Conservation (phyloP, 352 stramenopile species). For the Lagenidium giganteum region DNA sequence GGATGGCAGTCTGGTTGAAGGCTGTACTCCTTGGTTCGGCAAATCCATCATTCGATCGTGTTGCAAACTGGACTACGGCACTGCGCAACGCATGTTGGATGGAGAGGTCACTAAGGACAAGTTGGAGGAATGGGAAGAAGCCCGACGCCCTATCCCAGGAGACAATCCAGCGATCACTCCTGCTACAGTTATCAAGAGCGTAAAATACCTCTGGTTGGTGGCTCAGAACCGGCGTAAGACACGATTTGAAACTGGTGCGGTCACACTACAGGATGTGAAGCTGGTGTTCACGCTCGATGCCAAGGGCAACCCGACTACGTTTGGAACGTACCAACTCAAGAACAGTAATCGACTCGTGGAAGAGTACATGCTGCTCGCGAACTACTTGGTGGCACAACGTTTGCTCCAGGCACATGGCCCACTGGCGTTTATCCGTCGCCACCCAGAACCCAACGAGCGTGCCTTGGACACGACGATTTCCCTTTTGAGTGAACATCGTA, state of each 20-base stretch:
- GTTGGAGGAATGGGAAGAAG: conserved; percentile 66
- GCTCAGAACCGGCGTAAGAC: conserved; percentile 65
- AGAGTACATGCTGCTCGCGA: conserved; percentile 99
- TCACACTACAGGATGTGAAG: conserved; percentile 92
- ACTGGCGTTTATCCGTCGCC: conserved; percentile 88
- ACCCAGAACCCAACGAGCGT: conserved; percentile 66
- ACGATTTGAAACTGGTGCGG: conserved; percentile 89
- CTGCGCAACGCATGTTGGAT: conserved; percentile 96
- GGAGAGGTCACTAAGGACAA: conserved; percentile 65
- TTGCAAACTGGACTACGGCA: conserved; percentile 95
- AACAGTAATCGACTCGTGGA: conserved; percentile 95
- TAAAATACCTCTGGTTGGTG: conserved; percentile 64
- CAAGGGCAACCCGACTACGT: conserved; percentile 87
- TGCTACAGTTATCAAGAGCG: conserved; percentile 50
- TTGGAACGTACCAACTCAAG: conserved; percentile 88
- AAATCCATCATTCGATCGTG: conserved; percentile 98
- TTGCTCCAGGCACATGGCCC: conserved; percentile 86
- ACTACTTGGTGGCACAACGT: conserved; percentile 96
- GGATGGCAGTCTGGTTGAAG: conserved; percentile 89
- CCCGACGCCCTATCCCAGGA: conserved; percentile 32
- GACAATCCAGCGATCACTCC: conserved; percentile 47
- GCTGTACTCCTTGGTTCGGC: conserved; percentile 93
- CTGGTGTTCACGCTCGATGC: conserved; percentile 92
- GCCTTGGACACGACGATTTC: conserved; percentile 41
- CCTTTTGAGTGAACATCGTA: conserved; percentile 39